Base-by-base conservation (phyloP, 371 early-diverging fungal genomes). In the Rhizopus microsporus region DNA sequence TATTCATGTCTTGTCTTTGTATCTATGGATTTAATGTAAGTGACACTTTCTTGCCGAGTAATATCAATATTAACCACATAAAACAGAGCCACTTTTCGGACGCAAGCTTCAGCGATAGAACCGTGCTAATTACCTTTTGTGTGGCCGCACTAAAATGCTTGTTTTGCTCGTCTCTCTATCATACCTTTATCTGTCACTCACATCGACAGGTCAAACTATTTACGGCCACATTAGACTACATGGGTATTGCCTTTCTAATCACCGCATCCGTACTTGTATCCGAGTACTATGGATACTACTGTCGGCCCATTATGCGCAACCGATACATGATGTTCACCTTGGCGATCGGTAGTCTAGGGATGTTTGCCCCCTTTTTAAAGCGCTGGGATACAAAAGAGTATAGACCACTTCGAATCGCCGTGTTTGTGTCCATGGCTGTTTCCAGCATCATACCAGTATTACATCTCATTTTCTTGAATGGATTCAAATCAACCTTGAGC, bases 241-340 rank as follows among this genome's bases (percentile, higher is more conserved):
- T 87, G 53, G 89, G 89, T 31, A 89, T 89, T 35, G 74, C 86
- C 5, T 75, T 85, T 51, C 64, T 89, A 38, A 89, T 89, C 57
- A 82, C 84, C 1, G 89, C 87, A 32, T 82, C 83, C 0, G 78
- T 83, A 34, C 68, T 83, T 34, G 73, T 83, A 9, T 81, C 81
- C 3, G 81, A 81, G 16, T 84, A 87, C 55, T 87, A 83, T 60
- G 84, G 84, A 9, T 87, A 81, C 57, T 89, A 87, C 55, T 87
- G 89, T 62, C 70, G 75, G 10, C 72, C 75, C 3, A 51, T 60
- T 12, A 63, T 71, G 29, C 62, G 70, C 0, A 52, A 54, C 34
- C 62, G 80, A 47, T 88, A 85, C 54, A 77, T 87, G 70, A 58
- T 80, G 7, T 80, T 87, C 48, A 81, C 83, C 0, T 56, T 71